Evolutionary conservation across 306 rosid species (phyloP), one percentile per base, ranked within the genome.

Genomic region (Lablab purpureus): DNA sequence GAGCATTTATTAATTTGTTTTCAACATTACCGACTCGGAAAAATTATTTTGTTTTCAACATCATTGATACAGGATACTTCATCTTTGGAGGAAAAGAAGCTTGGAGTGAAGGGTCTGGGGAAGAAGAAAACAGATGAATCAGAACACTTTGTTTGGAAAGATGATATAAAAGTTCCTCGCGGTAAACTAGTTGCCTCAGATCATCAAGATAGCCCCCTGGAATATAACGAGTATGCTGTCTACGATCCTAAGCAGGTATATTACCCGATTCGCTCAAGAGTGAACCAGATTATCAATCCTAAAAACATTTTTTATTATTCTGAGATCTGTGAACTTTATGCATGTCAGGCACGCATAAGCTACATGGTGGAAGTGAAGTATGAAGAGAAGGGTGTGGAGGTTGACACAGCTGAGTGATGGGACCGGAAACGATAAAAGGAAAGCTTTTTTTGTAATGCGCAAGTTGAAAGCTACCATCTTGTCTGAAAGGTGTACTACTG

Each of bases 191-290:
- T 93, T 52, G 77, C 89, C 43, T 89, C 96, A 15, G 92, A 84
- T 10, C 86, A 89, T 73, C 84, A 80, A 82, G 96, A 95, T 28
- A 85, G 94, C 51, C 82, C 88, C 10, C 63, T 92, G 62, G 96
- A 95, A 45, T 95, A 88, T 81, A 93, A 88, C 18, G 98, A 90
- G 78, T 91, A 91, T 71, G 96, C 92, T 64, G 85, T 90, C 51
- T 95, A 91, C 15, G 86, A 91, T 78, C 93, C 97, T 7, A 89
- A 85, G 50, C 92, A 86, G 94, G 97, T 92, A 87, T 89, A 86
- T n/a, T 7, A 41, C 14, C 47, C 23, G 1, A 5, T 1, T 32
- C 17, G 11, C 4, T 22, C 2, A 17, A 52, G 36, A 21, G 50
- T 14, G 11, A 72, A 2, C 65, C 34, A 52, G 2, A 15, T 21